A percentile compares a stretch with the other conserved stretches of the same genome.
Conservation (phyloP, 208 protist species). For the Crithidia fasciculata region DNA sequence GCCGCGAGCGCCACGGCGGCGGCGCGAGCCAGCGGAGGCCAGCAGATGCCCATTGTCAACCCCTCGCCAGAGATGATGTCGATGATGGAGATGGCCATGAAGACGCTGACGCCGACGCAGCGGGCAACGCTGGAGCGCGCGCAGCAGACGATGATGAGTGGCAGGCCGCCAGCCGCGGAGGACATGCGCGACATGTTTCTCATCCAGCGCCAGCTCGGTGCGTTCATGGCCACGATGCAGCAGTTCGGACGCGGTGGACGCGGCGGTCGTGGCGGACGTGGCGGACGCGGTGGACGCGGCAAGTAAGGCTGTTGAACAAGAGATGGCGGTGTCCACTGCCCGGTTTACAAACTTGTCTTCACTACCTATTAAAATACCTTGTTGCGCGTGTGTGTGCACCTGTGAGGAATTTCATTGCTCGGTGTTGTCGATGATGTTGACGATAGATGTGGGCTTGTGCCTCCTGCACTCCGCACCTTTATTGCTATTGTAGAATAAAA, state of each 20-base stretch:
- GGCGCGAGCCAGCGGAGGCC: conserved; percentile 26
- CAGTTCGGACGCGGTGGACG: conserved; percentile 42
- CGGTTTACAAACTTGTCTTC: no score
- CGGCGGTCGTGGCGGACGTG: conserved; percentile 2
- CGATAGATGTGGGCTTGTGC: no score
- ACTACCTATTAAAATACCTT: no score
- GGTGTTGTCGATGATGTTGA: no score
- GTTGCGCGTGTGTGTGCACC: no score
- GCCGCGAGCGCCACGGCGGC: conserved; percentile 19
- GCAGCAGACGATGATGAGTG: conserved; percentile 63
- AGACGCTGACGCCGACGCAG: conserved; percentile 62
- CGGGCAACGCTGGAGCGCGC: conserved; percentile 59
- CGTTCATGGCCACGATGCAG: conserved; percentile 80
- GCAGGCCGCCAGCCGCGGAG: conserved; percentile 52
- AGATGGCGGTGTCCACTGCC: background rate
- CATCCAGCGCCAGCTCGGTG: conserved; percentile 78
- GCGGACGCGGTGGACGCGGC: conserved; percentile 8
- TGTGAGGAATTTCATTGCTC: no score
- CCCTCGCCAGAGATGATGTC: conserved; percentile 44
- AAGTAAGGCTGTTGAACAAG: background rate
- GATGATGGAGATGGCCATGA: conserved; percentile 78
- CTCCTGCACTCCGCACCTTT: no score
- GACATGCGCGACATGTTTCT: conserved; percentile 74
- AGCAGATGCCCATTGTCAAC: conserved; percentile 3
- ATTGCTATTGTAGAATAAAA: background rate